phyloP scores from a whole-genome alignment of 73 alveolate species.

The Symbiodinium natans region DNA sequence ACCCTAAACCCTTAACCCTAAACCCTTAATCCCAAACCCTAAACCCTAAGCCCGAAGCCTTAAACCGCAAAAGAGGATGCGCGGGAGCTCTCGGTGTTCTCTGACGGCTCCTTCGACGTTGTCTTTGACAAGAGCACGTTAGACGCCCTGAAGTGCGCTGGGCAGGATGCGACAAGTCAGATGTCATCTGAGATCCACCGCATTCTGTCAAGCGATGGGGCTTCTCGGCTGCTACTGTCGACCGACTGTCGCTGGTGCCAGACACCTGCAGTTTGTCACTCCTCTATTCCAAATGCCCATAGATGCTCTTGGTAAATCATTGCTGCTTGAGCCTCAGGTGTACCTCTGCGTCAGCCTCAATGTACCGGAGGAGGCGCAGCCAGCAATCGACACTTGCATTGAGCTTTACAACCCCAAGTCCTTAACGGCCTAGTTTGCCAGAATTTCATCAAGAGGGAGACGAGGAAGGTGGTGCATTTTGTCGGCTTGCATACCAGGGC shows the following conservation, averaged over 20 bases:
- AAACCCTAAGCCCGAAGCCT: no score
- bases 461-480: no score
- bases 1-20: no score
- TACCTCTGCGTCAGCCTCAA: slow-evolving; percentile 73
- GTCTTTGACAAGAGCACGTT: slow-evolving; percentile 72
- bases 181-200: slow-evolving; percentile 90
- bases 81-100: slow-evolving; percentile 20
- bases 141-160: slow-evolving; percentile 62
- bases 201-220: slow-evolving; percentile 44
- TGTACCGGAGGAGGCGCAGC: slow-evolving; percentile 73
- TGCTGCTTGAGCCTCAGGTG: background rate
- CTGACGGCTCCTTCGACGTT: slow-evolving; percentile 45
- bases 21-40: no score
- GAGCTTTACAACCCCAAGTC: no score
- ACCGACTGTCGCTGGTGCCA: background rate
- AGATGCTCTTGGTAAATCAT: background rate
- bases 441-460: no score
- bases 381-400: slow-evolving; percentile 35
- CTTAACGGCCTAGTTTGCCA: no score
- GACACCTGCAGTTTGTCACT: background rate
- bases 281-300: background rate
- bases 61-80: no score
- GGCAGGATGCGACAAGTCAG: slow-evolving; percentile 17
- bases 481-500: no score
- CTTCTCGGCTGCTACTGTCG: background rate